Evolutionary conservation across 1,284 basidiomycete species (phyloP).

Genomic region (Sporisorium iseilematis-ciliati): DNA sequence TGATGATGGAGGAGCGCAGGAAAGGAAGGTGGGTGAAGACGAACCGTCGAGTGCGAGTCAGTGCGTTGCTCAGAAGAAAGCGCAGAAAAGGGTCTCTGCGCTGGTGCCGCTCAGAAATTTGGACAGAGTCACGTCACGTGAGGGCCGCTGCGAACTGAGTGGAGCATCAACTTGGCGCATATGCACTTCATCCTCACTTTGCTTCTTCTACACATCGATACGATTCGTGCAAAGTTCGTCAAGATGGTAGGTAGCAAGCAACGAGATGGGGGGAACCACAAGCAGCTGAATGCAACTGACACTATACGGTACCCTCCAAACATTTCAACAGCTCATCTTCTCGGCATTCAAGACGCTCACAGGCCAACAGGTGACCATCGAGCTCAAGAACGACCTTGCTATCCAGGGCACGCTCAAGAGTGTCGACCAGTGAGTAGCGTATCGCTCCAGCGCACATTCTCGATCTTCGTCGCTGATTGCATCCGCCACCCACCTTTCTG

Average conservation of each 20-base stretch:
- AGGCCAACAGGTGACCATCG: conserved; percentile 89
- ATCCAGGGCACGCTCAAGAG: conserved; percentile 96
- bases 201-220: not conserved
- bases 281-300: conserved; percentile 3
- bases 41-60: conserved; percentile 15
- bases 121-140: conserved; percentile 28
- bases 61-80: conserved; percentile 17
- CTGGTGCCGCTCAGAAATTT: conserved; percentile 6
- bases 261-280: too few species aligned
- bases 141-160: conserved; percentile 18
- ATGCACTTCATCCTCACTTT: not conserved
- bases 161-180: conserved; percentile 25
- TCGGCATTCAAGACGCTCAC: conserved; percentile 99
- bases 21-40: not conserved
- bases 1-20: conserved; percentile 4
- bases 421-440: conserved; percentile 82
- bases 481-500: not conserved
- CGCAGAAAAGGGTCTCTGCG: conserved; percentile 24
- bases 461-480: not conserved
- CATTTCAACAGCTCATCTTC: conserved; percentile 81
- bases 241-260: conserved; percentile 32
- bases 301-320: not conserved
- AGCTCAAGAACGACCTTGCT: conserved; percentile 98
- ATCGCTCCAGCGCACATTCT: too few species aligned
- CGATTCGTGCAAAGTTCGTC: not conserved